Conservation (phyloP, 805 yeast species). For the Ogataea dorogensis region DNA sequence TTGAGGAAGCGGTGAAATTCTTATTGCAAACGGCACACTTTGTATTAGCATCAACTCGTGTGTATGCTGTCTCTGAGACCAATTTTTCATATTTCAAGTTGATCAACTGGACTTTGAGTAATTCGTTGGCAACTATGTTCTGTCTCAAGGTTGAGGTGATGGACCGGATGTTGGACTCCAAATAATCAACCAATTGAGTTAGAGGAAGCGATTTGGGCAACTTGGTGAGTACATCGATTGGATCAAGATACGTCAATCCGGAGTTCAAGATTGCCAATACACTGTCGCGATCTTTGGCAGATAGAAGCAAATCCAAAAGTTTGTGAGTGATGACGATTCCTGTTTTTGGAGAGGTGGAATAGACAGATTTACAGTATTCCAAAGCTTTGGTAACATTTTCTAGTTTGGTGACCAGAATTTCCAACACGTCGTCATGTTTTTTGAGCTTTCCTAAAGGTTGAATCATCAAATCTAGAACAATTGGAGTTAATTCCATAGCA, state of each 20-base stretch:
- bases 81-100: conserved; percentile 40
- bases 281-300: conserved; percentile 12
- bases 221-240: conserved; percentile 40
- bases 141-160: conserved; percentile 40
- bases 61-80: conserved; percentile 36
- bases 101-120: conserved; percentile 53
- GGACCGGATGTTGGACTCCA: conserved; percentile 44
- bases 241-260: conserved; percentile 26
- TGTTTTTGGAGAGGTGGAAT: conserved; percentile 31
- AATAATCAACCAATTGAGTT: conserved; percentile 39
- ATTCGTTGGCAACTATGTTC: conserved; percentile 42
- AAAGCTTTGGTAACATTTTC: conserved; percentile 59
- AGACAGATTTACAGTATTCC: conserved; percentile 54
- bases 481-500: conserved; percentile 16
- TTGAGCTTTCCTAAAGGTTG: conserved; percentile 57
- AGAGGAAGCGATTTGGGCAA: conserved; percentile 54
- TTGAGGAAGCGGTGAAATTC: conserved; percentile 41
- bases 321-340: conserved; percentile 50
- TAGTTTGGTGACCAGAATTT: conserved; percentile 56
- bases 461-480: conserved; percentile 46
- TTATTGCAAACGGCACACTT: conserved; percentile 62
- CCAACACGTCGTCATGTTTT: conserved; percentile 61
- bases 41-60: conserved; percentile 42
- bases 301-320: conserved; percentile 42
- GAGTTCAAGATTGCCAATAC: conserved; percentile 34